Evolutionary conservation across 805 yeast genomes (phyloP), one percentile per base, ranked within the genome.

Genomic region (Saccharomycopsis olivae): DNA sequence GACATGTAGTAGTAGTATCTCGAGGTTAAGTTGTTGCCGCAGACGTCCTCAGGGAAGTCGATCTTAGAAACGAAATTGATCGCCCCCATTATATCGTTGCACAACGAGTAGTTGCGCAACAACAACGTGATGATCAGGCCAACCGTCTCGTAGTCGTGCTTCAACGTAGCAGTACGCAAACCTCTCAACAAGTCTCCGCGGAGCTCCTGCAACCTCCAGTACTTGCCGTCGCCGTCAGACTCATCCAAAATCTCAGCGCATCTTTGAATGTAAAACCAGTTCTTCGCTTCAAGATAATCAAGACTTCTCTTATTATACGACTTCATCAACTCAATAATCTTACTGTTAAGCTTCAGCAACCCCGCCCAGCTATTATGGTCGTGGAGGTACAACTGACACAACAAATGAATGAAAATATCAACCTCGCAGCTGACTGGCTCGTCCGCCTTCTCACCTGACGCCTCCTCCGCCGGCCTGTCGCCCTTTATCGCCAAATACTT

Each of bases 1-100:
- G 96, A 89, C 56, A 87, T 64, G 55, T 92, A 92, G 62, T 81
- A 92, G 61, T 76, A 81, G 58, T 87, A 88, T 61, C 99, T 75
- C 6, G 96, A 95, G 35, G 80, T 86, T 53, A 89, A 73, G 3
- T 96, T 82, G 49, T 85, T 86, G 16, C 86, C 78, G 4, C 92
- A 89, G n/a, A n/a, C n/a, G 40, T 75, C 70, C 46, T 71, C 77
- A 19, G 97, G 97, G 60, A 89, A 92, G 45, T 80, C 84, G 19
- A 87, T 73, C 60, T 92, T 92, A 51, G 83, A 84, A 27, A 89
- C 83, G 54, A 92, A 75, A 58, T 86, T 89, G 35, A 83, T 76
- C 1, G 97, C 97, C 57, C 82, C 87, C 47, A 77, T 74, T 37
- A 88, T 75, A 52, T 87, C 94, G 58, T 89, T 88, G 14, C 77